A percentile compares a stretch with the other conserved stretches of the same genome.
phyloP scores from a whole-genome alignment of 108 stramenopile genomes.

The Craspedostauros australis region DNA sequence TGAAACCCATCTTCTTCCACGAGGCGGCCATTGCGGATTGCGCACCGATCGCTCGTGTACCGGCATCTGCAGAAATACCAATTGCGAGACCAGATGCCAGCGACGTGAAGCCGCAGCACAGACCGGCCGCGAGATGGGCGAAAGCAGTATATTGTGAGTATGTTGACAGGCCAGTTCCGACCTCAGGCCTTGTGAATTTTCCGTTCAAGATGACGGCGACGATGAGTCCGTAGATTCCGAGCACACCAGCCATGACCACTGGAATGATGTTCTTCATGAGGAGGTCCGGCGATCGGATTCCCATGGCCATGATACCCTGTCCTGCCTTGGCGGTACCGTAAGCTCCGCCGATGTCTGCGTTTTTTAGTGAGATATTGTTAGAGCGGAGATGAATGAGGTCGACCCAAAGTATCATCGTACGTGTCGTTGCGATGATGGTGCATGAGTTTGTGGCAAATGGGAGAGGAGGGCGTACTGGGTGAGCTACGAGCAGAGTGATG shows the following conservation, averaged over 20 bases:
- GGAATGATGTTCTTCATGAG: conserved; percentile 78
- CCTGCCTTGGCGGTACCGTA: conserved; percentile 94
- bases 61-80: conserved; percentile 71
- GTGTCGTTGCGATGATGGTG: neutral
- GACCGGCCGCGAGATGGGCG: conserved; percentile 59
- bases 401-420: neutral
- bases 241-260: conserved; percentile 74
- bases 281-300: conserved; percentile 56
- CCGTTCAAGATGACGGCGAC: conserved; percentile 72
- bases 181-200: conserved; percentile 46
- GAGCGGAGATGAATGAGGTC: neutral
- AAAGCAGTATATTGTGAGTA: conserved; percentile 62
- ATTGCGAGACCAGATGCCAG: conserved; percentile 60
- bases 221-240: conserved; percentile 74
- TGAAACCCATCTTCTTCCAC: conserved; percentile 81
- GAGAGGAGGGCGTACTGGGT: neutral
- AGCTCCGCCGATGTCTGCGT: conserved; percentile 90
- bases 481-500: neutral
- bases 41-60: conserved; percentile 89
- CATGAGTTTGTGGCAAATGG: neutral
- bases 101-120: conserved; percentile 60
- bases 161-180: conserved; percentile 31
- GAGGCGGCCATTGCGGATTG: conserved; percentile 71
- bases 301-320: conserved; percentile 71
- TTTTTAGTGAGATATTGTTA: neutral